Percentiles rank a stretch among this genome's conserved stretches.
Conservation (phyloP, 2,329 filamentous ascomycete species). For the Stagonosporopsis tanaceti region DNA sequence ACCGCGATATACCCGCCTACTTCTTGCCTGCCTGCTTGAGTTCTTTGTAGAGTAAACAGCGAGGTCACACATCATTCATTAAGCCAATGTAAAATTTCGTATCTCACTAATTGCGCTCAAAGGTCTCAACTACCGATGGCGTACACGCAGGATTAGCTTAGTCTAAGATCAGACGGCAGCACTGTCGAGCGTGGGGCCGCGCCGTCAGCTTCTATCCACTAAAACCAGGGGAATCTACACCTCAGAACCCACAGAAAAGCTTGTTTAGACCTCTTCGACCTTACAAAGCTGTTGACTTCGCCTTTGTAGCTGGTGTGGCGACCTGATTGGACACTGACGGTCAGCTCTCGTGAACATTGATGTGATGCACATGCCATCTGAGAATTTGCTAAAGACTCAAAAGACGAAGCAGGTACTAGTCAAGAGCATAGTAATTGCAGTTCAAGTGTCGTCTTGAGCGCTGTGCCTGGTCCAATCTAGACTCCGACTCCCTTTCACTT, state of each 20-base stretch:
- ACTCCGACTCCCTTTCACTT: constrained; percentile 4
- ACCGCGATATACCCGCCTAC: no score
- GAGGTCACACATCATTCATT: no score
- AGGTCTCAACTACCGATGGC: not conserved
- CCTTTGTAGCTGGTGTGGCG: not conserved
- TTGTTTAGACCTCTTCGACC: not conserved
- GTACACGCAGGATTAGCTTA: not conserved
- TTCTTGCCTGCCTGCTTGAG: no score
- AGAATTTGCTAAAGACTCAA: not conserved
- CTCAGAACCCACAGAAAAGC: not conserved
- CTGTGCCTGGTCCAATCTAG: not conserved
- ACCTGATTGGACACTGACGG: not conserved
- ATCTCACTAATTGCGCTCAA: no score
- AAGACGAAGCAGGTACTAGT: not conserved
- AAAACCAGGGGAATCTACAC: not conserved
- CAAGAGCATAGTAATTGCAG: no score
- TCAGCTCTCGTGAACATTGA: not conserved
- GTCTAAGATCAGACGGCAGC: not conserved
- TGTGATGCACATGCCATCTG: not conserved
- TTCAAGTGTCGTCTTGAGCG: no score
- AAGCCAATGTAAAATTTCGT: no score
- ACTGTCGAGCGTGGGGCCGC: not conserved
- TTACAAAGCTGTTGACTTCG: not conserved
- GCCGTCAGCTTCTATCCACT: not conserved
- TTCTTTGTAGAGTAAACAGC: no score